Percentiles rank a stretch among this genome's conserved stretches.
phyloP scores from a whole-genome alignment of 225 moss, liverwort and hornwort species.

The Pleurozium schreberi region DNA sequence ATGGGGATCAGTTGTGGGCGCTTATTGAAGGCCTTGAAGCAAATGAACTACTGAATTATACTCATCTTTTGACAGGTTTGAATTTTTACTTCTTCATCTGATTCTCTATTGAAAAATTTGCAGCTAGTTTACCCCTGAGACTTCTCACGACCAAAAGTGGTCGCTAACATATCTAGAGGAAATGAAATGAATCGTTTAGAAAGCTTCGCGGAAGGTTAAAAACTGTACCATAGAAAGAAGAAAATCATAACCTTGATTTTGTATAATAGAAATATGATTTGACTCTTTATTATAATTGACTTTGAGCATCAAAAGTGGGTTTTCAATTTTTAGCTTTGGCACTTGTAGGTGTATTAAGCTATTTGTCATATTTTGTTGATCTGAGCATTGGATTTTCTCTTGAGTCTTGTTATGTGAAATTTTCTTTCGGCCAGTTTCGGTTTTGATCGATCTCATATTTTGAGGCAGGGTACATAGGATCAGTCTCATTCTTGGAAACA shows the following conservation, averaged over 20 bases:
- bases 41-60: conserved; percentile 64
- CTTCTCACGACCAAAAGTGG: background rate
- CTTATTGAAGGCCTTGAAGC: conserved; percentile 95
- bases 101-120: background rate
- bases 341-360: background rate
- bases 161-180: background rate
- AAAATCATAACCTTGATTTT: background rate
- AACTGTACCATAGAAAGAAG: background rate
- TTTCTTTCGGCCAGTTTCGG: background rate
- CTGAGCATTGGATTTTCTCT: background rate
- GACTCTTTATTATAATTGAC: background rate
- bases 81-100: background rate
- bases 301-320: background rate
- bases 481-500: conserved; percentile 78
- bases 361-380: background rate
- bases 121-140: background rate
- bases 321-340: background rate
- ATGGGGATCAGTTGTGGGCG: conserved; percentile 81
- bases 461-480: conserved; percentile 79
- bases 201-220: background rate
- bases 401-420: background rate
- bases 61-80: conserved; percentile 87
- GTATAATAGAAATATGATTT: background rate
- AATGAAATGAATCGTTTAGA: background rate
- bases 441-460: background rate